A percentile compares a stretch with the other conserved stretches of the same genome.
Evolutionary conservation across 305 asterid genomes (phyloP).

Genomic region (Fraxinus floribunda): DNA sequence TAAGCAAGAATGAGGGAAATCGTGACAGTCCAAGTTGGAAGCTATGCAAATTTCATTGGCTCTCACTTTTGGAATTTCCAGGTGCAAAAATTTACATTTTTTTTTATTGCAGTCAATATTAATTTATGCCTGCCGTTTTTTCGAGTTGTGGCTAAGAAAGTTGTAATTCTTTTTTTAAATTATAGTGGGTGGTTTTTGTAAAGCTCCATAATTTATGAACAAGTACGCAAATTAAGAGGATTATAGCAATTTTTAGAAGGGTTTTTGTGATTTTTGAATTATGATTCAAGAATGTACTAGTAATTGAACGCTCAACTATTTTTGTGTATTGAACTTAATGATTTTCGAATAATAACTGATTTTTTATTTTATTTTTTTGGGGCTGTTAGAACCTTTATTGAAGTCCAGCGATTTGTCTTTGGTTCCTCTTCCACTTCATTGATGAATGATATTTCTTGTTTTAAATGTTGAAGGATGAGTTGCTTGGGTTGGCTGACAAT

Average conservation of each 20-base stretch:
- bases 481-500: conserved; percentile 85
- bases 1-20: conserved; percentile 56
- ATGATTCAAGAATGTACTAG: not conserved
- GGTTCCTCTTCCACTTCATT: not conserved
- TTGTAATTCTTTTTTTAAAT: not conserved
- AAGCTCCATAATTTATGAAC: not conserved
- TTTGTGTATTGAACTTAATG: not conserved
- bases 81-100: conserved; percentile 34
- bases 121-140: not conserved
- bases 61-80: conserved; percentile 99
- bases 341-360: not conserved
- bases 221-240: not conserved
- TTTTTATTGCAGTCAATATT: not conserved
- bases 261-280: not conserved
- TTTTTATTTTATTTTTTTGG: too few relatives aligned
- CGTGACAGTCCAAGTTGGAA: conserved; percentile 74
- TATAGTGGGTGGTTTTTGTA: not conserved
- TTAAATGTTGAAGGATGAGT: conserved; percentile 69
- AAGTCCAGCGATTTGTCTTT: not conserved
- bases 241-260: not conserved
- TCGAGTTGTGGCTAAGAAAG: not conserved
- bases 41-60: conserved; percentile 77
- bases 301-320: not conserved
- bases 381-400: not conserved
- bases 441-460: conserved; percentile 16